Conservation (phyloP, 768 basidiomycete species). For the Leccinellum rugosiceps region DNA sequence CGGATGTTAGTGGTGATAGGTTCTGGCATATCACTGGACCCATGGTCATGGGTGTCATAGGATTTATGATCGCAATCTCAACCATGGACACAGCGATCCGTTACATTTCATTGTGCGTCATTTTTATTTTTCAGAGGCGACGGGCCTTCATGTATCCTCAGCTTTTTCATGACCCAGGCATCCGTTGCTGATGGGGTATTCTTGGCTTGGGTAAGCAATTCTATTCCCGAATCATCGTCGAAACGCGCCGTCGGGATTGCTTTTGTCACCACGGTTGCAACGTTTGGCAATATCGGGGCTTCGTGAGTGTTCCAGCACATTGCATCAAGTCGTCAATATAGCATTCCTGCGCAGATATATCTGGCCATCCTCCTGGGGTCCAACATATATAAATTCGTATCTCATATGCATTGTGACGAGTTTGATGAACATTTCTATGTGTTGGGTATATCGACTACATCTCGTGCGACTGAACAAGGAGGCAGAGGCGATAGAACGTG, state of each 20-base stretch:
- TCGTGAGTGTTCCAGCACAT: slow-evolving; percentile 47
- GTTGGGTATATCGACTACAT: slow-evolving; percentile 43
- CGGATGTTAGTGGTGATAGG: slow-evolving; percentile 67
- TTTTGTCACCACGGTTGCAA: slow-evolving; percentile 72
- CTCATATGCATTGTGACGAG: slow-evolving; percentile 66
- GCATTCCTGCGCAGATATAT: slow-evolving; percentile 41
- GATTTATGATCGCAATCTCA: slow-evolving; percentile 60
- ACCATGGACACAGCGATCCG: slow-evolving; percentile 60
- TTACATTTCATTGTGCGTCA: slow-evolving; percentile 57
- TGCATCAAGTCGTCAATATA: neutral
- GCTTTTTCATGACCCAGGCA: slow-evolving; percentile 73
- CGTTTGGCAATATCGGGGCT: slow-evolving; percentile 78
- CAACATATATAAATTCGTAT: slow-evolving; percentile 66
- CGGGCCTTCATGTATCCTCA: slow-evolving; percentile 23
- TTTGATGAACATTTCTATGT: slow-evolving; percentile 46
- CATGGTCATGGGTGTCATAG: slow-evolving; percentile 55
- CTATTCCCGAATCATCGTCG: slow-evolving; percentile 71
- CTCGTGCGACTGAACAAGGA: slow-evolving; percentile 39
- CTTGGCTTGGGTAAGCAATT: slow-evolving; percentile 48
- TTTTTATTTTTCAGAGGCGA: neutral
- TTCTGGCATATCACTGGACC: slow-evolving; percentile 65
- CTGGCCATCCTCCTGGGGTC: slow-evolving; percentile 69
- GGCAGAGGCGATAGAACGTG: slow-evolving; percentile 36
- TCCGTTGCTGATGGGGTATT: slow-evolving; percentile 70
- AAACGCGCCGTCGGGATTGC: slow-evolving; percentile 86